Conservation (phyloP, 1,284 basidiomycete genomes). For the Irpex sp. region DNA sequence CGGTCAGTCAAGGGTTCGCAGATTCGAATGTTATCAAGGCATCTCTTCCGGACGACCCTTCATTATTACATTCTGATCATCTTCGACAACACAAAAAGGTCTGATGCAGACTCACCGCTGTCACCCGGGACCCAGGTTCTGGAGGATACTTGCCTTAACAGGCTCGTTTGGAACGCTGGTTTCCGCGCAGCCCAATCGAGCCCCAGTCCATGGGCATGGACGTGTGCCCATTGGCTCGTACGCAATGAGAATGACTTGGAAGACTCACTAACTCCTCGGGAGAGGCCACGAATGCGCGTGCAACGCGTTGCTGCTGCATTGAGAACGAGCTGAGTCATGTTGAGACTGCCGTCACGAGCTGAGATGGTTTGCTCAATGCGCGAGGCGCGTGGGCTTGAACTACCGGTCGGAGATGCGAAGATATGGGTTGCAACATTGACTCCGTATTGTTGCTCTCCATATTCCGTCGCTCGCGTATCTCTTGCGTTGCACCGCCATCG, state of each 20-base stretch:
- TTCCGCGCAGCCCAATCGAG: neutral
- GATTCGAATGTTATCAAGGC: neutral
- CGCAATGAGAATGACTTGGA: neutral
- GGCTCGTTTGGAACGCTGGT: neutral
- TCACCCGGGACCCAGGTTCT: neutral
- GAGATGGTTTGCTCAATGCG: neutral
- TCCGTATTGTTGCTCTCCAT: too few species aligned
- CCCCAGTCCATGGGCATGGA: neutral
- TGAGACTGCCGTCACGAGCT: neutral
- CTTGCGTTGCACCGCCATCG: neutral
- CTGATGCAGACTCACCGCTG: neutral
- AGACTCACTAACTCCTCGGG: neutral
- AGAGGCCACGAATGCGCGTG: neutral
- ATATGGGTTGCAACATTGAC: neutral
- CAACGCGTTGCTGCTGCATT: neutral
- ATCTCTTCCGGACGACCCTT: neutral
- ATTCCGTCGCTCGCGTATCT: neutral
- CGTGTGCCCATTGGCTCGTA: neutral
- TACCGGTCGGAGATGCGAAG: neutral
- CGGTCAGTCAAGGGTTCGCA: neutral
- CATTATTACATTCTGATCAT: neutral
- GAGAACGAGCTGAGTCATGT: neutral
- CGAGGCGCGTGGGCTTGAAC: neutral
- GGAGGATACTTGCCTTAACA: neutral
- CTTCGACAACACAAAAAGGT: neutral